Conservation (phyloP, 805 yeast genomes). For the Diddensiella transvaalensis region DNA sequence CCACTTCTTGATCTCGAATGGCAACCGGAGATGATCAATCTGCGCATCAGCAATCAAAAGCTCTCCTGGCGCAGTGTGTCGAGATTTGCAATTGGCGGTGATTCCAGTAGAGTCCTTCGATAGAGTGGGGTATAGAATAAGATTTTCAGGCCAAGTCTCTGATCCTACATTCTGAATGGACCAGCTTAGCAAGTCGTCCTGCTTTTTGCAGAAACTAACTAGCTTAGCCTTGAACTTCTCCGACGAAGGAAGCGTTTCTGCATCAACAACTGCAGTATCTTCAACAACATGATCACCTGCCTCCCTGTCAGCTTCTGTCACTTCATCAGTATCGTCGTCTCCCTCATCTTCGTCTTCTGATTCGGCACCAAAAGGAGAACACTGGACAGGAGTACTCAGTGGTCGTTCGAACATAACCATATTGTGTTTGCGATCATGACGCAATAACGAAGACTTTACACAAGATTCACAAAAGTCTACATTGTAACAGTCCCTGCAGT, state of each 20-base stretch:
- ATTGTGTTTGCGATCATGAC: slow-evolving; percentile 23
- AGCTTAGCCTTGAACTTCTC: neutral
- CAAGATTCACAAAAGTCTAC: slow-evolving; percentile 34
- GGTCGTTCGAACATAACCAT: slow-evolving; percentile 12
- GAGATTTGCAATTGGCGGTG: neutral
- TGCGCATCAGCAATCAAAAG: neutral
- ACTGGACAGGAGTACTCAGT: neutral
- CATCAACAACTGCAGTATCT: neutral
- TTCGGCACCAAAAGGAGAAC: neutral
- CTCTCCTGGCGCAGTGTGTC: neutral
- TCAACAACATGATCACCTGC: neutral
- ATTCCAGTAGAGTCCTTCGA: neutral
- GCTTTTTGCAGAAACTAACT: neutral
- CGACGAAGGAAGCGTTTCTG: neutral
- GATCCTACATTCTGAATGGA: neutral
- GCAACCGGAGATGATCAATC: neutral
- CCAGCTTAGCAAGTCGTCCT: neutral
- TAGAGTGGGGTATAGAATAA: neutral
- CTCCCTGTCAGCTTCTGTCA: neutral
- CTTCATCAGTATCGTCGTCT: neutral
- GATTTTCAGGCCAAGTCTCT: neutral
- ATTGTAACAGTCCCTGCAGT: slow-evolving; percentile 4
- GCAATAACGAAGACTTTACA: slow-evolving; percentile 23
- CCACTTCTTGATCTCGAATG: neutral
- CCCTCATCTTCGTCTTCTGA: neutral